Percentiles rank a stretch among this genome's conserved stretches.
Conservation (phyloP, 768 basidiomycete genomes). For the Ramaria sp. region DNA sequence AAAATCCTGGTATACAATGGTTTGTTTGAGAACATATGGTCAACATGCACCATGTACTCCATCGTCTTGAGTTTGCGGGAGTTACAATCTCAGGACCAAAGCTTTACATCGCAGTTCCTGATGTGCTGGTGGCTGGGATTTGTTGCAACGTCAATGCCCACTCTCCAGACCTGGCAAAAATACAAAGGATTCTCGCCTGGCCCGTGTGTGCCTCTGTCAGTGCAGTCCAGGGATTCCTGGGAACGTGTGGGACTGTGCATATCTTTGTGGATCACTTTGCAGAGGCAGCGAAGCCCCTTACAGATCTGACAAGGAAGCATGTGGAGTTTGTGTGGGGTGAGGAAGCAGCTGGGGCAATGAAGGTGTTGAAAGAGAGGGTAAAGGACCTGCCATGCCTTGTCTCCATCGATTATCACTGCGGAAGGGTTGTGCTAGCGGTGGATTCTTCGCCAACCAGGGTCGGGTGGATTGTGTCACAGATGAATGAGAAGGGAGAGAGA, state of each 20-base stretch:
- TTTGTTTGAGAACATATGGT: too few relatives aligned
- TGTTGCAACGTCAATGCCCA: conserved; percentile 22
- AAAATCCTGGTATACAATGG: conserved; percentile 17
- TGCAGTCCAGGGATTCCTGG: conserved; percentile 15
- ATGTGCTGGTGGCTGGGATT: conserved; percentile 21
- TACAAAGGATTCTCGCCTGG: conserved; percentile 20
- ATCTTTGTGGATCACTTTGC: conserved; percentile 13
- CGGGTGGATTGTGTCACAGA: conserved; percentile 20
- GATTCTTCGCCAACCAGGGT: conserved; percentile 18
- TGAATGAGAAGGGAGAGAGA: conserved; percentile 9
- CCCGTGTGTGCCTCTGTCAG: conserved; percentile 3
- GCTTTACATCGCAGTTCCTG: conserved; percentile 13
- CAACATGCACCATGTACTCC: conserved; percentile 17
- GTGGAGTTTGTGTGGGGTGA: conserved; percentile 12
- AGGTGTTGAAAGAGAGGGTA: conserved; percentile 13
- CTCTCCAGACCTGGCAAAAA: conserved; percentile 17
- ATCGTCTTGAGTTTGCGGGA: conserved; percentile 17
- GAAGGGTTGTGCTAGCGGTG: conserved; percentile 14
- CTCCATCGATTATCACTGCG: conserved; percentile 16
- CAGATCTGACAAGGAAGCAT: conserved; percentile 13
- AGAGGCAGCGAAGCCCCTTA: conserved; percentile 10
- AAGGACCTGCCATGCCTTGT: conserved; percentile 11
- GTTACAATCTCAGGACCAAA: conserved; percentile 25
- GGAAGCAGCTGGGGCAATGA: conserved; percentile 10
- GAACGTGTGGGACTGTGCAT: conserved; percentile 11